These are phyloP conservation scores for Metarhizium guizhouense DNA, from an alignment of 2,329 filamentous ascomycete species.

Conservation along the genomic window DNA sequence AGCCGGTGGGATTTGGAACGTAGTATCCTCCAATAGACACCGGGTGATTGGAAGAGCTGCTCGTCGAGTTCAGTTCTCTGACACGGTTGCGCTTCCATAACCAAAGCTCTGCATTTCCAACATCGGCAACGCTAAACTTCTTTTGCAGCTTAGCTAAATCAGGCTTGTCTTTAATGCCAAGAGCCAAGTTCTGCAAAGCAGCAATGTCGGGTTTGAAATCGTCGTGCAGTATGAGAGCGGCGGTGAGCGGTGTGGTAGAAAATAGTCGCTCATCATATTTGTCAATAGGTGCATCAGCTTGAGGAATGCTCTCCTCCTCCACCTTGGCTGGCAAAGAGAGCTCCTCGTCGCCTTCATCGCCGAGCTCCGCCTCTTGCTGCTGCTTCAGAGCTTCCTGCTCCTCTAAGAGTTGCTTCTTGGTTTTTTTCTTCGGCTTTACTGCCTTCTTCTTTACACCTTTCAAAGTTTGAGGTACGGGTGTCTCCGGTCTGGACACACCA, in stretches of 20 bases:
- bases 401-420: constrained; percentile 68
- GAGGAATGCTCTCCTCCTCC: constrained; percentile 12
- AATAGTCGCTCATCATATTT: constrained; percentile 38
- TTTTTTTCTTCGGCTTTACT: constrained; percentile 60
- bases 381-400: constrained; percentile 54
- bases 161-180: constrained; percentile 37
- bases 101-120: constrained; percentile 46
- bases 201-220: constrained; percentile 36
- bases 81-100: constrained; percentile 48
- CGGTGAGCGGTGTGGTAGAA: constrained; percentile 34
- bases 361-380: constrained; percentile 39
- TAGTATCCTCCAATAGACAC: constrained; percentile 58
- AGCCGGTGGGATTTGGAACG: constrained; percentile 76
- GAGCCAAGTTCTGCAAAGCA: constrained; percentile 32
- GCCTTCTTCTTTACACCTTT: constrained; percentile 48
- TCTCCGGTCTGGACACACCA: constrained; percentile 36
- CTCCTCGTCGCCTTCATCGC: constrained; percentile 30
- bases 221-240: constrained; percentile 36
- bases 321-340: constrained; percentile 23
- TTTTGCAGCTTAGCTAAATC: constrained; percentile 39
- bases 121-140: constrained; percentile 33
- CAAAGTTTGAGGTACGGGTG: constrained; percentile 29
- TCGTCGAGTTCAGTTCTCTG: constrained; percentile 41
- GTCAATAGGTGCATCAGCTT: constrained; percentile 38
- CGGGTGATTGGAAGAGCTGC: constrained; percentile 19